Conservation (phyloP, 2,329 filamentous ascomycete genomes). For the Westerdykella aurantiaca region DNA sequence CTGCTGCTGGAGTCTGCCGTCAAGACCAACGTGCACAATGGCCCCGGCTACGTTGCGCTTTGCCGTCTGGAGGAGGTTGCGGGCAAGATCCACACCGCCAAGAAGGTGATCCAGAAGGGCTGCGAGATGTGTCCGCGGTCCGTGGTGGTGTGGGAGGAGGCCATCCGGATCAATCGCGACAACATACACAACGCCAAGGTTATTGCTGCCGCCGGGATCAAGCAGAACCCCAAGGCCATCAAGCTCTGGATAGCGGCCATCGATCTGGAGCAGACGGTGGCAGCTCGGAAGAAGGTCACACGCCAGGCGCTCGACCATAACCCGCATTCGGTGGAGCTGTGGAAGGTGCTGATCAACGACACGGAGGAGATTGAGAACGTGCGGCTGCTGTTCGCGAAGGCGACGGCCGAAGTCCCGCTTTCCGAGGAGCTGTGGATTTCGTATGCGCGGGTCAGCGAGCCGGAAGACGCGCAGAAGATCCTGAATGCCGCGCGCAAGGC, state of each 20-base stretch:
- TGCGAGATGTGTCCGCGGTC: slow-evolving; percentile 89
- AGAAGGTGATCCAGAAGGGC: slow-evolving; percentile 80
- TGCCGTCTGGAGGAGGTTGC: slow-evolving; percentile 88
- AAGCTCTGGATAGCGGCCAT: slow-evolving; percentile 93
- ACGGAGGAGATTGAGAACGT: slow-evolving; percentile 89
- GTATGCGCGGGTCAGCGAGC: slow-evolving; percentile 79
- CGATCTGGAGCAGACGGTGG: slow-evolving; percentile 75
- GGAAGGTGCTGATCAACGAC: slow-evolving; percentile 95
- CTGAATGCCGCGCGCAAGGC: slow-evolving; percentile 93
- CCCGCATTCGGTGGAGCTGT: slow-evolving; percentile 90
- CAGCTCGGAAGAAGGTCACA: slow-evolving; percentile 87
- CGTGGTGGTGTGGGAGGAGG: slow-evolving; percentile 93
- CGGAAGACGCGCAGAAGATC: slow-evolving; percentile 89
- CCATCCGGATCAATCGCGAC: slow-evolving; percentile 71
- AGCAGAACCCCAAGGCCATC: slow-evolving; percentile 83
- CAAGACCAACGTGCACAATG: slow-evolving; percentile 92
- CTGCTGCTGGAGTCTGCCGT: slow-evolving; percentile 93
- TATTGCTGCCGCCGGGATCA: slow-evolving; percentile 88
- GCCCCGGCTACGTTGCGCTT: slow-evolving; percentile 91
- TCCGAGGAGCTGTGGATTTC: slow-evolving; percentile 95
- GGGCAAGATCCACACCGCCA: slow-evolving; percentile 82
- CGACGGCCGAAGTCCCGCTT: slow-evolving; percentile 87
- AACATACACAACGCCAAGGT: slow-evolving; percentile 91
- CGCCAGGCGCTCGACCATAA: slow-evolving; percentile 87
- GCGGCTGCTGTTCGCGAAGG: slow-evolving; percentile 81